Evolutionary conservation across 2,329 filamentous ascomycete species (phyloP).

Genomic region (Aspergillus sp.): DNA sequence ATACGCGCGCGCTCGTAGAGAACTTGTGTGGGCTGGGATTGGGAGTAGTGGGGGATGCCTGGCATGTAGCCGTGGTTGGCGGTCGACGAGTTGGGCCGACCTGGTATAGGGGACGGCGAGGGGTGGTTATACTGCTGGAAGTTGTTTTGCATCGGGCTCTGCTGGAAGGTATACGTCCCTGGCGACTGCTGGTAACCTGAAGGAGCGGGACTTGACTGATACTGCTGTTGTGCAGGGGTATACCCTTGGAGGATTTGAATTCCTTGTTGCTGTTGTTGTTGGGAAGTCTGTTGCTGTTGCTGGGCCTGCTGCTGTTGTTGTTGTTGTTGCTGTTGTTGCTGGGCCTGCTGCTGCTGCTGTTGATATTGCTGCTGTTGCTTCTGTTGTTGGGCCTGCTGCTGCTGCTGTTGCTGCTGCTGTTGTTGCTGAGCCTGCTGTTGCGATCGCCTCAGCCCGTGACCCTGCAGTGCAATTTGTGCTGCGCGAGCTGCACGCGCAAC

Average conservation of each 20-base stretch:
- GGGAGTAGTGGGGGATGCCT: conserved; percentile 47
- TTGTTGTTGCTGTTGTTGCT: conserved; percentile 23
- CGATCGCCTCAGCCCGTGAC: conserved; percentile 38
- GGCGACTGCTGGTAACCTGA: conserved; percentile 36
- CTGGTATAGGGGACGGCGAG: conserved; percentile 28
- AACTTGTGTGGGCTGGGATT: conserved; percentile 54
- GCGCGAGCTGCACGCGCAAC: conserved; percentile 49
- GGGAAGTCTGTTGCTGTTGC: conserved; percentile 11
- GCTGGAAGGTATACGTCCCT: conserved; percentile 37
- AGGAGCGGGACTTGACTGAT: conserved; percentile 37
- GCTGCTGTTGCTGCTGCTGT: conserved; percentile 33
- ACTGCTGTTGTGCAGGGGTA: conserved; percentile 35
- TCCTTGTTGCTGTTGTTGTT: conserved; percentile 25
- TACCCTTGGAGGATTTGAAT: conserved; percentile 36
- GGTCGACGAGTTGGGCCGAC: conserved; percentile 33
- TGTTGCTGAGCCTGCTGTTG: conserved; percentile 35
- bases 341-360: conserved; percentile 33
- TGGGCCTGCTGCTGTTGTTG: conserved; percentile 23
- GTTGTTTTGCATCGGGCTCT: conserved; percentile 40
- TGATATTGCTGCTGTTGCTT: conserved; percentile 27
- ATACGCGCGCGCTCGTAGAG: conserved; percentile 59
- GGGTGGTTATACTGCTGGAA: conserved; percentile 45
- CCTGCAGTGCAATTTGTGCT: conserved; percentile 49
- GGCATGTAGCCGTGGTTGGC: conserved; percentile 47
- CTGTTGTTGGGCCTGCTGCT: conserved; percentile 22